Evolutionary conservation across 768 basidiomycete species (phyloP), one percentile per base, ranked within the genome.

Genomic region (Cubamyces lactineus): DNA sequence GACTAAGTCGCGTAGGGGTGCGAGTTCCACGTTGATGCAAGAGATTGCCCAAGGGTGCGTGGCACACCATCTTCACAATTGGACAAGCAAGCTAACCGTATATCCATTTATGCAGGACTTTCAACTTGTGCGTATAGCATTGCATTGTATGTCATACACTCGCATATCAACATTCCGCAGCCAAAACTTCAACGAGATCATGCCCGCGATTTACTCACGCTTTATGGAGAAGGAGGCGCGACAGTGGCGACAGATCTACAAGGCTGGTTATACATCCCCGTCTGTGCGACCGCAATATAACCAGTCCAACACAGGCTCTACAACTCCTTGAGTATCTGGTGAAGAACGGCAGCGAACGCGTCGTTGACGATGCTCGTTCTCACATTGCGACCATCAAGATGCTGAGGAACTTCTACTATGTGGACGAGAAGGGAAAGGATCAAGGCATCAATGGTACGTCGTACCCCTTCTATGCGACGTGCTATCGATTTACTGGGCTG

Each of bases 181-280:
- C 77, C 94, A 96, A 82, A 86, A 95, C 65, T 99, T 99, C 77
- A 99, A 98, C 76, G 96, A 99, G 79, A 94, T 98, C 72, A 98
- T 99, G 95, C 96, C 97, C 3, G 87, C 86, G 70, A 97, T 98
- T 67, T 98, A 97, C 75, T 83, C 87, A 9, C 86, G 94, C 26
- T 97, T 96, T 74, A 96, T 96, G 88, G 93, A 98, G 75, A 98
- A 98, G 77, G 97, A 99, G 76, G 97, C 97, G 0, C 81, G 91
- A 21, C 93, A 99, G 72, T 99, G 97, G 97, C 83, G 97, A 39
- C 95, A 99, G 75, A 98, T 99, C 60, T 99, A 99, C 84, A 99
- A 99, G 82, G 94, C 87, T 42, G 19, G 78, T 46, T 28, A 46
- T 16, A 2, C n/a, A 13, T 42, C 13, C 57, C 52, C 24, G 4